Evolutionary conservation across 139 green algal species (phyloP).

Genomic region (Monoraphidium neglectum): DNA sequence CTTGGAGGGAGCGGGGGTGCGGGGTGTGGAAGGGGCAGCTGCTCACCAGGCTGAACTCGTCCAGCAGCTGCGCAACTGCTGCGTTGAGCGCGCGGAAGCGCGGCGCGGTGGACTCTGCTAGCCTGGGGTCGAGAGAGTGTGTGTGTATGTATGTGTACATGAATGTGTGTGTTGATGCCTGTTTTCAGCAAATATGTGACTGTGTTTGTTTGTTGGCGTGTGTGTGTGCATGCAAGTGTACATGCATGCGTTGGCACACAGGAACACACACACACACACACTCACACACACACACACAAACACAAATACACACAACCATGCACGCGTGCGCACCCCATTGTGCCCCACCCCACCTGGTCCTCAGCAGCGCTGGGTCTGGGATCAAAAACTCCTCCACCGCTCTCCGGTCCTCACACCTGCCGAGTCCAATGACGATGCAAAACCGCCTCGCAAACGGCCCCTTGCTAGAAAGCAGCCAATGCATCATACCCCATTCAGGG

Average conservation of each 20-base stretch:
- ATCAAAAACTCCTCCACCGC: constrained; percentile 76
- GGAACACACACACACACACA: too few species aligned
- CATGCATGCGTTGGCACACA: too few species aligned
- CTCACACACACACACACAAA: neutral
- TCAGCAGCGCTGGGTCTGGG: constrained; percentile 69
- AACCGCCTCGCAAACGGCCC: too few species aligned
- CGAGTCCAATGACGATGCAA: neutral
- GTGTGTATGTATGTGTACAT: neutral
- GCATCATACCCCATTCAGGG: neutral
- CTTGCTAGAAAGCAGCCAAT: too few species aligned
- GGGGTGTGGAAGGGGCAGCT: too few species aligned
- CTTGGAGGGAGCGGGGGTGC: too few species aligned
- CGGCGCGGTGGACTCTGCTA: constrained; percentile 59
- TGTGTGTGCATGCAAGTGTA: too few species aligned
- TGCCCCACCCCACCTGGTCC: constrained; percentile 24
- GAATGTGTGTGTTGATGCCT: too few species aligned
- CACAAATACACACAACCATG: neutral
- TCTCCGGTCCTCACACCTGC: constrained; percentile 41
- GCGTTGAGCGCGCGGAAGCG: constrained; percentile 72
- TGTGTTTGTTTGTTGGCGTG: too few species aligned
- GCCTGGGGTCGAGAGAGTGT: constrained; percentile 14
- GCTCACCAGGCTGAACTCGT: constrained; percentile 89
- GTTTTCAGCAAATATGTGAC: too few species aligned
- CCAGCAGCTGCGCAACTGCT: constrained; percentile 71
- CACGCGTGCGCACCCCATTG: neutral